phyloP scores from a whole-genome alignment of 1,284 basidiomycete species.

The Phenoliferia sp. region DNA sequence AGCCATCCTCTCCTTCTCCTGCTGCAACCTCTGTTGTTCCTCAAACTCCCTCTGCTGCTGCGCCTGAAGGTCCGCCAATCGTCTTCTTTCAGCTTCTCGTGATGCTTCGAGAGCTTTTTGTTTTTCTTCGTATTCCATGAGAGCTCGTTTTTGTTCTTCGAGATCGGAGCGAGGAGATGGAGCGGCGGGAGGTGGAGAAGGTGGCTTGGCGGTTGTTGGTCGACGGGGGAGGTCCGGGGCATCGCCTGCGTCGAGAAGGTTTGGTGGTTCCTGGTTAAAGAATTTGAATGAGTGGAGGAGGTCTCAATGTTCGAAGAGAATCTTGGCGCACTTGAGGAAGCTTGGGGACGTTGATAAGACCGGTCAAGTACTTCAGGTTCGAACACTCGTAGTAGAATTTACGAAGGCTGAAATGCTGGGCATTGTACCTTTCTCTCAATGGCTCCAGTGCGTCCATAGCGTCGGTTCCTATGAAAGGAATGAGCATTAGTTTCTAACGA shows the following conservation, averaged over 20 bases:
- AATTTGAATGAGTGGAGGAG: not conserved
- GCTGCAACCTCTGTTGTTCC: conserved; percentile 79
- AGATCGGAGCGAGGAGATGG: conserved; percentile 52
- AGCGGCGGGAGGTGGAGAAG: conserved; percentile 19
- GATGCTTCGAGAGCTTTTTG: conserved; percentile 55
- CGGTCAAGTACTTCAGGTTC: conserved; percentile 91
- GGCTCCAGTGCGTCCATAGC: conserved; percentile 80
- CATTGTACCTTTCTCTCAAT: conserved; percentile 72
- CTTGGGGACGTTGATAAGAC: conserved; percentile 92
- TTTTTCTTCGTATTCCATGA: conserved; percentile 95
- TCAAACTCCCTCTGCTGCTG: conserved; percentile 87
- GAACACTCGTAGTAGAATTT: conserved; percentile 98
- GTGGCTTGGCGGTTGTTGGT: conserved; percentile 45
- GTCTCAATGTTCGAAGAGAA: not conserved
- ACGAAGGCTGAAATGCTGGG: conserved; percentile 83
- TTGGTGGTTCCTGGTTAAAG: conserved; percentile 76
- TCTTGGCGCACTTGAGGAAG: conserved; percentile 64
- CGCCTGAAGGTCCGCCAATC: conserved; percentile 68
- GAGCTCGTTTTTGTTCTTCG: conserved; percentile 86
- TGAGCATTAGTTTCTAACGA: not conserved
- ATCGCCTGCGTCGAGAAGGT: conserved; percentile 73
- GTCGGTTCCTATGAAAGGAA: conserved; percentile 63
- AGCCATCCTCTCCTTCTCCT: conserved; percentile 78
- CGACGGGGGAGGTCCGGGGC: conserved; percentile 84
- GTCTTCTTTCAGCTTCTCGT: conserved; percentile 76